Evolutionary conservation across 345 rosid species (phyloP).

Genomic region (Pseudoturritis turrita): DNA sequence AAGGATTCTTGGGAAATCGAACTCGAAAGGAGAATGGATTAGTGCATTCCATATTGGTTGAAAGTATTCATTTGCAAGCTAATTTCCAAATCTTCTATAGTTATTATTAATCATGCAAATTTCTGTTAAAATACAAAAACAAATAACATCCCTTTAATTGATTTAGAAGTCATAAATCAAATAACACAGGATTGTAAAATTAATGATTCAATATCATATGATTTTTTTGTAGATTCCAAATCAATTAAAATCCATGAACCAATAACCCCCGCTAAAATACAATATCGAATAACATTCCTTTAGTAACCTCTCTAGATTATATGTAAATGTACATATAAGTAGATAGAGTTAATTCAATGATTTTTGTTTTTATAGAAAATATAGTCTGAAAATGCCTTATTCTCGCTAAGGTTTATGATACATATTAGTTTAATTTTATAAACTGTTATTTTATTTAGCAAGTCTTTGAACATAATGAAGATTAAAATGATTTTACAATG

Average conservation of each 20-base stretch:
- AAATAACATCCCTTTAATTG: too few relatives aligned
- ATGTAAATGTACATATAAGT: background rate
- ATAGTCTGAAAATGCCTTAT: background rate
- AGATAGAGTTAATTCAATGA: background rate
- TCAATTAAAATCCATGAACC: too few relatives aligned
- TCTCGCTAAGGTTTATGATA: background rate
- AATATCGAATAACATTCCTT: too few relatives aligned
- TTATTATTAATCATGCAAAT: background rate
- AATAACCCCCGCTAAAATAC: too few relatives aligned
- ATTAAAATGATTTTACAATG: background rate
- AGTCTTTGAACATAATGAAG: background rate
- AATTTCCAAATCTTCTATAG: background rate
- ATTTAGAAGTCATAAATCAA: too few relatives aligned
- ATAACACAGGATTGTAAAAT: too few relatives aligned
- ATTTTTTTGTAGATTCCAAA: too few relatives aligned
- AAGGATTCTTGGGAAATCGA: too few relatives aligned
- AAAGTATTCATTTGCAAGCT: background rate
- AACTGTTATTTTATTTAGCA: background rate
- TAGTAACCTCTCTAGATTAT: background rate
- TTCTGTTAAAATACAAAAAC: too few relatives aligned
- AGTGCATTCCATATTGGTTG: too few relatives aligned
- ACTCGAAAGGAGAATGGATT: too few relatives aligned
- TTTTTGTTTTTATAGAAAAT: background rate
- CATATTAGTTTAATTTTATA: background rate
- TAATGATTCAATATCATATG: too few relatives aligned